Conservation (phyloP, 257 asterid genomes). For the Datura wrightii region DNA sequence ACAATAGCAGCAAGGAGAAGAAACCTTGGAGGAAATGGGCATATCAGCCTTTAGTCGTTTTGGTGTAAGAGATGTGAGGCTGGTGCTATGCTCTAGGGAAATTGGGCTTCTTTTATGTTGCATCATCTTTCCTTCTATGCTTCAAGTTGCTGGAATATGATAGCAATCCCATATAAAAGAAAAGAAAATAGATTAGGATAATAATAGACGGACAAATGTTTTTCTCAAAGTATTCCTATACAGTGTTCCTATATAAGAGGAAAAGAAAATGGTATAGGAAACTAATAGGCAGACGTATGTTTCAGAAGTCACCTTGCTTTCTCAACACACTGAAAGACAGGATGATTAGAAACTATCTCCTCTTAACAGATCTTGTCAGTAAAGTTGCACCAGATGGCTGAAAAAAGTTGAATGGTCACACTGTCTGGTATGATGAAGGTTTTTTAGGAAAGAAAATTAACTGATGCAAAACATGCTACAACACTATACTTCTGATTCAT, state of each 20-base stretch:
- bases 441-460: background rate
- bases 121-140: slow-evolving; percentile 63
- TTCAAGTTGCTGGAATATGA: slow-evolving; percentile 38
- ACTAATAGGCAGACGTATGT: background rate
- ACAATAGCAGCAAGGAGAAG: slow-evolving; percentile 18
- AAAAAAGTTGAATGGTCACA: background rate
- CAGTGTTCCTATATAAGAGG: background rate
- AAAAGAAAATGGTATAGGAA: background rate
- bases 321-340: background rate
- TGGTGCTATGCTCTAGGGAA: slow-evolving; percentile 59
- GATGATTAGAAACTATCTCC: background rate
- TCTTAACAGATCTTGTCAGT: background rate
- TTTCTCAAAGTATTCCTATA: background rate
- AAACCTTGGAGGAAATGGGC: slow-evolving; percentile 76
- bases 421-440: background rate
- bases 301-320: background rate
- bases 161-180: background rate
- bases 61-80: slow-evolving; percentile 60
- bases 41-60: slow-evolving; percentile 66
- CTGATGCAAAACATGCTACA: background rate
- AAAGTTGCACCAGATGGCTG: background rate
- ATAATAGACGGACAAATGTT: background rate
- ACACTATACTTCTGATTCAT: background rate
- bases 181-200: background rate
- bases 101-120: slow-evolving; percentile 73